Base-by-base conservation (phyloP, 1,284 basidiomycete species). In the Paramarasmius palmivorus region DNA sequence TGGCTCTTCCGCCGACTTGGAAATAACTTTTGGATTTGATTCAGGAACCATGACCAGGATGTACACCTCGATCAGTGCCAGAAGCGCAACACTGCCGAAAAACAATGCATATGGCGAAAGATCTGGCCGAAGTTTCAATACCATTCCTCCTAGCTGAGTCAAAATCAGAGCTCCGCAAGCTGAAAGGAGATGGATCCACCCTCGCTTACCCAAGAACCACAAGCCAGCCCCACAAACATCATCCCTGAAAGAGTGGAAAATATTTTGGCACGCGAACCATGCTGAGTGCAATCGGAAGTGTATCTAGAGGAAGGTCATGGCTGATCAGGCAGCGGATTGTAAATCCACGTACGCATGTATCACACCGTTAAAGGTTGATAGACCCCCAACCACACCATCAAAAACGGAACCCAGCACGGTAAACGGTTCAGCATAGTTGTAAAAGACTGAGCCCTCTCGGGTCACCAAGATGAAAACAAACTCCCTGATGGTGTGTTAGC, bases 171-270 rank as follows among this genome's bases (percentile, higher is more conserved):
- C 45, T 41, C 49, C 40, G 47, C 53, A 50, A 55, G 42, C 3
- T 44, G 37, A 22, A 39, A 50, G 9, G 57, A 37, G 14, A 29
- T 29, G 47, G 37, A 39, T 29, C 42, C n/a, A 23, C 6, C 19
- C 17, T 23, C 23, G 32, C 45, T 23, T 61, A 79, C 79, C 77
- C 77, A 80, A 48, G 78, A 78, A 5, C 79, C 79, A 1, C 69
- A 62, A 8, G 78, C 73, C 19, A 81, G 66, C 5, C 78, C 77
- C 22, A 78, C 70, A 57, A 79, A 80, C 15, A 76, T 69, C 60
- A 78, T 76, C 9, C 77, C 79, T 63, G 80, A 78, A n/a, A 80
- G 68, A 1, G 75, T 75, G 6, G 77, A 76, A 54, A 81, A 81
- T 42, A 81, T 76, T 50, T 68, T 75, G 14, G 78, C 75, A 49